Percentiles rank a stretch among this genome's conserved stretches.
phyloP scores from a whole-genome alignment of 75 land plant genomes.

The Pinus tabuliformis region DNA sequence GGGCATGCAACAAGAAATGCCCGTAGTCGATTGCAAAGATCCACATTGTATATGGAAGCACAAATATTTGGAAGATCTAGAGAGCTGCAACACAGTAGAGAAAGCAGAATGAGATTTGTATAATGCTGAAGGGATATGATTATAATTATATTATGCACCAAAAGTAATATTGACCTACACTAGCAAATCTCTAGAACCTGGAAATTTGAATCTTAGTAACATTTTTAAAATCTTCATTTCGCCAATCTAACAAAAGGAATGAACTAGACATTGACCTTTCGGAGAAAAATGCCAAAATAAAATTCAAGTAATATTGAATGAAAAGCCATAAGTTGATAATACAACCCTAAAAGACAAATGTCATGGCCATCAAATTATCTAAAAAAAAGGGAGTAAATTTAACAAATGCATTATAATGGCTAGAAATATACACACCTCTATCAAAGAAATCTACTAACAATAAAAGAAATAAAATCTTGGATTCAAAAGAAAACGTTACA shows the following conservation, averaged over 20 bases:
- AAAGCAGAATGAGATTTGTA: not conserved
- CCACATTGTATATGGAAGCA: slow-evolving; percentile 76
- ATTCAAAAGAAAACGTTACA: not conserved
- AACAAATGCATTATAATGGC: not conserved
- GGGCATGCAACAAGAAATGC: slow-evolving; percentile 86
- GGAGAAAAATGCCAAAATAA: too few species aligned
- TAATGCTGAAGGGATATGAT: not conserved
- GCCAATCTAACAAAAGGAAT: not conserved
- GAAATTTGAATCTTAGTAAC: not conserved
- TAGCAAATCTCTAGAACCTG: not conserved
- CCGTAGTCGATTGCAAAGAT: slow-evolving; percentile 79
- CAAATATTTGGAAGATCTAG: slow-evolving; percentile 90
- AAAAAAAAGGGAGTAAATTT: not conserved
- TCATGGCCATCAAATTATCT: not conserved
- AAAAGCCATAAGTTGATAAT: too few species aligned
- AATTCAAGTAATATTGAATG: too few species aligned
- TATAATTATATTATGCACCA: not conserved
- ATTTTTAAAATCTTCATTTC: not conserved
- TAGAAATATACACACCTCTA: not conserved
- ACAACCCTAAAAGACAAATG: not conserved
- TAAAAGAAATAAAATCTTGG: not conserved
- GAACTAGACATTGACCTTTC: not conserved
- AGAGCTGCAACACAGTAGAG: slow-evolving; percentile 49
- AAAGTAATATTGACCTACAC: not conserved
- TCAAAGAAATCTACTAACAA: not conserved